Conservation (phyloP, 2,329 filamentous ascomycete species). For the Calonectria pauciramosa region DNA sequence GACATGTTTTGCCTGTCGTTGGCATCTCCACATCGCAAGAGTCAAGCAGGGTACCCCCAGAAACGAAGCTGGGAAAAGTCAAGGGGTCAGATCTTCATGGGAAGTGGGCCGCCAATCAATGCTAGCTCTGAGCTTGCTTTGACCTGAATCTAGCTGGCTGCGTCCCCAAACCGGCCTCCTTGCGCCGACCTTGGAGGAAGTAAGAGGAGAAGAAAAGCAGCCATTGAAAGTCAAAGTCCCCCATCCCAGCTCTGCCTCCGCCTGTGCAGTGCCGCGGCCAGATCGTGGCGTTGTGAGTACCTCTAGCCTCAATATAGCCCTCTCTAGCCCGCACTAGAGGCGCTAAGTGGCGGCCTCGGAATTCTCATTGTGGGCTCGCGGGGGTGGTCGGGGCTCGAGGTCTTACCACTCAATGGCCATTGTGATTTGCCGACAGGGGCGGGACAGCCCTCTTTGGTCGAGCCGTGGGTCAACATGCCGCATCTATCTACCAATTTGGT, state of each 20-base stretch:
- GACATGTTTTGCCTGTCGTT: not conserved
- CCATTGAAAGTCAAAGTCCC: slow-evolving; percentile 2
- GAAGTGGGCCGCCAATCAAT: not conserved
- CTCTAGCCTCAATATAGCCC: not conserved
- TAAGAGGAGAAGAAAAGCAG: not conserved
- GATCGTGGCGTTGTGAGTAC: not conserved
- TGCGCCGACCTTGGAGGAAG: not conserved
- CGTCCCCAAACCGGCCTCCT: not conserved
- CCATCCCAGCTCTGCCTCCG: not conserved
- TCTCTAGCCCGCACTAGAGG: slow-evolving; percentile 4
- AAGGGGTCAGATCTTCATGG: not conserved
- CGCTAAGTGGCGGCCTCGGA: not conserved
- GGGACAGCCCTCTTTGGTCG: not conserved
- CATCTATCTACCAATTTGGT: not conserved
- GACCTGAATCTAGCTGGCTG: not conserved
- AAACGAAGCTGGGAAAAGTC: not conserved
- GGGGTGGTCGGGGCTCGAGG: slow-evolving; percentile 3
- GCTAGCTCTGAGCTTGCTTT: not conserved
- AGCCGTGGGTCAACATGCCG: not conserved
- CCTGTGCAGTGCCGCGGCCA: not conserved
- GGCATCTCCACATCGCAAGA: not conserved
- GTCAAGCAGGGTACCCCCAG: not conserved
- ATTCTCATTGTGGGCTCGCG: not conserved
- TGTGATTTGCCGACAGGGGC: slow-evolving; percentile 16
- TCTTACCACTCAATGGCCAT: slow-evolving; percentile 5